Conservation (phyloP, 371 early-diverging fungal species). For the Coemansia sp. region DNA sequence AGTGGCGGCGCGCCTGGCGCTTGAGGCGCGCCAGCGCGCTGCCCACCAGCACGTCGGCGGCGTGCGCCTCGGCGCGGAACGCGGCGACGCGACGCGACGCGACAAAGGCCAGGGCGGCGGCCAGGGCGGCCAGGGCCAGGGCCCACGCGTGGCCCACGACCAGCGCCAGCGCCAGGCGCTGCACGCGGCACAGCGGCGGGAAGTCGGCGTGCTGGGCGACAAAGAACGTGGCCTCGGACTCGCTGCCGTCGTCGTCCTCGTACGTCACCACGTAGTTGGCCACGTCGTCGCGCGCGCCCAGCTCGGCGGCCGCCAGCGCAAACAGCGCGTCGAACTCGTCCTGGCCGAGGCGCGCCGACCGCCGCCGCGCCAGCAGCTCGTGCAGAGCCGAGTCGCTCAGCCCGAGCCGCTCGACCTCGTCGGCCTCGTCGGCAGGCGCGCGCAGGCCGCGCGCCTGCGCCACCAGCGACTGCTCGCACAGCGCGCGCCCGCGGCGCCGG, state of each 20-base stretch:
- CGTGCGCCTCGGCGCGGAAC: constrained; percentile 26
- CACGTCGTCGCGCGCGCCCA: constrained; percentile 7
- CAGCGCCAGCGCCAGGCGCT: constrained; percentile 14
- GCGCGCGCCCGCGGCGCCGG: constrained; percentile 32
- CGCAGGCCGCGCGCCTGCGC: constrained; percentile 31
- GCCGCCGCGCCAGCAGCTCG: constrained; percentile 6
- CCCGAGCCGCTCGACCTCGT: constrained; percentile 46
- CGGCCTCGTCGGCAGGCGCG: constrained; percentile 30
- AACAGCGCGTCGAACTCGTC: constrained; percentile 38
- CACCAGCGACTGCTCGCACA: constrained; percentile 36
- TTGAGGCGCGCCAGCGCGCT: constrained; percentile 41
- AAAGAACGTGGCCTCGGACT: constrained; percentile 21
- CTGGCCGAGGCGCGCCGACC: constrained; percentile 16
- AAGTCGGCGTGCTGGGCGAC: constrained; percentile 17
- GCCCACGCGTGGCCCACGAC: constrained; percentile 28
- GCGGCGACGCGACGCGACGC: constrained; percentile 32
- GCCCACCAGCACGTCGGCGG: constrained; percentile 41
- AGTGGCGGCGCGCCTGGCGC: constrained; percentile 49
- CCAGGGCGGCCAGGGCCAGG: constrained; percentile 4
- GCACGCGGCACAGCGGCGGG: constrained; percentile 27
- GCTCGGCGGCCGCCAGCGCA: constrained; percentile 15
- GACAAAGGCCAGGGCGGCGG: constrained; percentile 9
- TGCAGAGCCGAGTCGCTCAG: constrained; percentile 29
- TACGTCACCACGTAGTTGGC: constrained; percentile 22
- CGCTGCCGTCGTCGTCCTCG: constrained; percentile 27